phyloP scores from a whole-genome alignment of 148 eudicot species.

The Talinum fruticosum region DNA sequence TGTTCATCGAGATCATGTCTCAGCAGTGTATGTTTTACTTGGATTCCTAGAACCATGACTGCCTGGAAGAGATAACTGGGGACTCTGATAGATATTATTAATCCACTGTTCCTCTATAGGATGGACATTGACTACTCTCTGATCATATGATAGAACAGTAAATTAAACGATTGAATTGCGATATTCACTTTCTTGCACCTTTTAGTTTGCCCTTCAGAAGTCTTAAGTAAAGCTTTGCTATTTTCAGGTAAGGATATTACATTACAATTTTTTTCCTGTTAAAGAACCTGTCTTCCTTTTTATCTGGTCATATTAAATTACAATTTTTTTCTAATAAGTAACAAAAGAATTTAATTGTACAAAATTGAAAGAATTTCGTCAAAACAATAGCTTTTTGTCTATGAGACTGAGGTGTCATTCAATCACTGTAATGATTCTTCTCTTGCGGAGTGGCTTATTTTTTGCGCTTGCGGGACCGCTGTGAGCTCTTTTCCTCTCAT shows the following conservation, averaged over 20 bases:
- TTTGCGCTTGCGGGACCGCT: conserved; percentile 70
- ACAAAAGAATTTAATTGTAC: no score
- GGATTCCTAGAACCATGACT: neutral
- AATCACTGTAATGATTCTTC: conserved; percentile 58
- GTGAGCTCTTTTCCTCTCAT: conserved; percentile 76
- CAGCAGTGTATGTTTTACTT: conserved; percentile 88
- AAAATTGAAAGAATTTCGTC: no score
- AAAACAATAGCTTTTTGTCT: no score
- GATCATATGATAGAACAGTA: conserved; percentile 95
- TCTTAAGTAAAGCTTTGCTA: conserved; percentile 8
- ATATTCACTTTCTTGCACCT: neutral
- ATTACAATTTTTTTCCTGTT: no score
- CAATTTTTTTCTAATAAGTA: no score
- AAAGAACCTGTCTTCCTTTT: no score
- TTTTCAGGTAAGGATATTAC: conserved; percentile 84
- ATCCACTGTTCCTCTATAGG: conserved; percentile 34
- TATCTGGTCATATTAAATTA: no score
- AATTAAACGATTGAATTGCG: no score
- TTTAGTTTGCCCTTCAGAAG: neutral
- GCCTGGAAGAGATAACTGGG: neutral
- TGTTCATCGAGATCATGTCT: conserved; percentile 93
- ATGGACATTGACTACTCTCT: conserved; percentile 99
- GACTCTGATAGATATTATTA: conserved; percentile 10
- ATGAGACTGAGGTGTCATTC: no score
- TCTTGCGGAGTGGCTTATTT: conserved; percentile 51